Base-by-base conservation (phyloP, 208 protist species). In the Acanthamoeba royreba region DNA sequence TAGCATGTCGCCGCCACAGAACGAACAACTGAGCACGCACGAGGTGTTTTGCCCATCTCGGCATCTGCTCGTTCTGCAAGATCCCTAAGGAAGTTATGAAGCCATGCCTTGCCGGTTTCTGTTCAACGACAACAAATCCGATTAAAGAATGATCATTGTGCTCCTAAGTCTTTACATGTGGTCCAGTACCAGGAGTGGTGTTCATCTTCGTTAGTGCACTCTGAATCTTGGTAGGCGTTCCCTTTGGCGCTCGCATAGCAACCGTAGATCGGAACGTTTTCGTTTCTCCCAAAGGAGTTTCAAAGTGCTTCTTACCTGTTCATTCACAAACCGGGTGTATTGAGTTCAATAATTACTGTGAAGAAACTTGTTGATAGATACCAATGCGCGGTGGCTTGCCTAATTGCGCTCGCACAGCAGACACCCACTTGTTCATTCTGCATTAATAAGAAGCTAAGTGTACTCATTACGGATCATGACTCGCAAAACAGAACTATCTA, bases 391-490 rank as follows among this genome's bases (percentile, higher is more conserved):
- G 79, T 28, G 79, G 31, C 47, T 88, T 88, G 45, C 79, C 79
- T 13, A 88, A 5, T 22, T 88, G 79, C 1, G 33, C 79, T 38
- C 79, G 17, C 4, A 88, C 35, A 31, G 52, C 38, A 3, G 45
- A 69, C 49, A 55, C 45, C 81, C 81, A 89, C 81, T 83, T 83
- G 72, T 40, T 9, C 72, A 83, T 83, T 43, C 72, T 83, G 72
- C n/a, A 8, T 4, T 4, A 25, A 7, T 42, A 79, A 1, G 2
- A 79, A 74, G 2, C 33, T 17, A 63, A 63, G 11, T n/a, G 31
- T 9, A 55, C n/a, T 77, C 66, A 28, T 77, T 77, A 38, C 13
- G 11, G 19, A 38, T 77, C 66, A 77, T 58, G 13, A 58, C 22
- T 58, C 15, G 49, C 15, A 58, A 13, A 58, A 58, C 49, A 22